Evolutionary conservation across 768 basidiomycete genomes (phyloP).

Genomic region (Roridomyces roridus): DNA sequence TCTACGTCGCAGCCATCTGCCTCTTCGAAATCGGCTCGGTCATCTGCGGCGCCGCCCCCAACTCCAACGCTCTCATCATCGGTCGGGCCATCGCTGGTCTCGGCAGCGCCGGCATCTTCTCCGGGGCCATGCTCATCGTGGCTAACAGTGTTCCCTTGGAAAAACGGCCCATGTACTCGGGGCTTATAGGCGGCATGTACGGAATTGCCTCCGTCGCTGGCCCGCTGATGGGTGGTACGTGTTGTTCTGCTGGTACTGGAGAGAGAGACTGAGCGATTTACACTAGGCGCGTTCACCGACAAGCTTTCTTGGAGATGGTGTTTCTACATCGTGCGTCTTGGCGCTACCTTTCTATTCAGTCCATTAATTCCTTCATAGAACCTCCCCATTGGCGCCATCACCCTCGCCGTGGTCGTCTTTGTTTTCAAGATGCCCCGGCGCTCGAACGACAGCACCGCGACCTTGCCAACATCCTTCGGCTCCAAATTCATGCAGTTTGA

Average conservation of each 20-base stretch:
- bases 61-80: constrained; percentile 7
- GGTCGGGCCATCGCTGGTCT: constrained; percentile 21
- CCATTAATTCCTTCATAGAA: constrained; percentile 24
- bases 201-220: constrained; percentile 6
- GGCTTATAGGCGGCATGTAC: constrained; percentile 10
- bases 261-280: no score
- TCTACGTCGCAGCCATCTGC: no score
- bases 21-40: background rate
- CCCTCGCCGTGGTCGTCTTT: constrained; percentile 14
- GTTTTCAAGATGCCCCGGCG: constrained; percentile 19
- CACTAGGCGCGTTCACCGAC: constrained; percentile 36
- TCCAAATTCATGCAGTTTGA: constrained; percentile 15
- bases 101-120: constrained; percentile 8
- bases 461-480: background rate
- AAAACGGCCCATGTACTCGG: constrained; percentile 11
- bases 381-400: constrained; percentile 16
- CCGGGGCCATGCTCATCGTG: constrained; percentile 17
- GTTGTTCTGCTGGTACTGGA: no score
- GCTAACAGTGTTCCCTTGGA: constrained; percentile 4
- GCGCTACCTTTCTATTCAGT: no score
- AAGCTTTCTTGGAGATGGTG: constrained; percentile 45
- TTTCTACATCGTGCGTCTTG: background rate
- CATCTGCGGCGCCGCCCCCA: constrained; percentile 13
- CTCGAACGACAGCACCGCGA: background rate
- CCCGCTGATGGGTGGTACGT: constrained; percentile 27